Conservation (phyloP, 176 grass and related monocot genomes). For the Zoysia japonica region DNA sequence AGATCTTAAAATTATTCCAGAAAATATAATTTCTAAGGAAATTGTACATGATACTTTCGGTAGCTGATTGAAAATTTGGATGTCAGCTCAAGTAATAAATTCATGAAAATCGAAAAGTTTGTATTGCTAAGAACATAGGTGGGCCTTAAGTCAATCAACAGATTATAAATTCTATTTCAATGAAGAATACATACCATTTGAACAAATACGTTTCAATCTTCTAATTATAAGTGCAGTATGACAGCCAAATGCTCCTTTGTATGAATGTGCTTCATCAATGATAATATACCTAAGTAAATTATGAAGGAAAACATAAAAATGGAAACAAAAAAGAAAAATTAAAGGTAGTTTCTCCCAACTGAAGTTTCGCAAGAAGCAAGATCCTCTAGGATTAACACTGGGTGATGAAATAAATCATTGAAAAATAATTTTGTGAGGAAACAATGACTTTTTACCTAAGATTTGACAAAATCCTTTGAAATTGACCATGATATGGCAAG, state of each 20-base stretch:
- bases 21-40: constrained; percentile 5
- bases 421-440: constrained; percentile 10
- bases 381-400: neutral
- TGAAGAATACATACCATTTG: constrained; percentile 56
- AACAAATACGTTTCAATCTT: constrained; percentile 91
- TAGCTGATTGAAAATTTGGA: neutral
- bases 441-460: constrained; percentile 57
- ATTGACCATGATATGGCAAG: constrained; percentile 72
- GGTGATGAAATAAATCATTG: neutral
- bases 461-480: constrained; percentile 71
- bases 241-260: constrained; percentile 97
- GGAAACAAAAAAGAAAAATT: neutral
- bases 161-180: constrained; percentile 11
- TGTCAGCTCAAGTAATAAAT: constrained; percentile 17
- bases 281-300: constrained; percentile 80
- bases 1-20: constrained; percentile 16
- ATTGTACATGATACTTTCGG: neutral
- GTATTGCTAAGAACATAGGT: constrained; percentile 6
- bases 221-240: constrained; percentile 89
- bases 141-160: constrained; percentile 27
- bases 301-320: constrained; percentile 19
- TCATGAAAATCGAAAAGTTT: neutral
- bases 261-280: constrained; percentile 96
- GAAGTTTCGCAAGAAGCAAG: constrained; percentile 50
- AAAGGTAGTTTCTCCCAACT: constrained; percentile 26